Evolutionary conservation across 495 filamentous ascomycete species (phyloP).

Genomic region (Physcia stellaris): DNA sequence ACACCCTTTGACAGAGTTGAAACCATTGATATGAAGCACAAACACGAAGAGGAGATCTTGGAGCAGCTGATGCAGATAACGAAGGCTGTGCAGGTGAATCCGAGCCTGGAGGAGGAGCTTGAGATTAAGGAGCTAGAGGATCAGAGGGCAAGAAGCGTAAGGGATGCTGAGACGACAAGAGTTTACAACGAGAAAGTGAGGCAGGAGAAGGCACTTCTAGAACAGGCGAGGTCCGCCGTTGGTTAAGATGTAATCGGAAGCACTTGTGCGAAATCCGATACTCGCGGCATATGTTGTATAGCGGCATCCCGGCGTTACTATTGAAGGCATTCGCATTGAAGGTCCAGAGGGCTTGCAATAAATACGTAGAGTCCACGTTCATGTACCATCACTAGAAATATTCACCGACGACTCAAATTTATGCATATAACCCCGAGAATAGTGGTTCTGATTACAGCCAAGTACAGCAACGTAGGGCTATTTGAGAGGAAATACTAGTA

Average conservation of each 20-base stretch:
- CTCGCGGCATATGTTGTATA: too few relatives aligned
- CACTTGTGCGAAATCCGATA: conserved; percentile 16
- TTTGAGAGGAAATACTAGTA: too few relatives aligned
- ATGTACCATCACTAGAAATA: too few relatives aligned
- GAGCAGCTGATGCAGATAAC: conserved; percentile 53
- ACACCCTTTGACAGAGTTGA: conserved; percentile 24
- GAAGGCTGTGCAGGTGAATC: conserved; percentile 43
- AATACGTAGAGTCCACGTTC: too few relatives aligned
- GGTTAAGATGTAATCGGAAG: conserved; percentile 27
- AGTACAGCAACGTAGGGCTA: too few relatives aligned
- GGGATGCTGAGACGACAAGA: conserved; percentile 44
- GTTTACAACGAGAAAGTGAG: conserved; percentile 49
- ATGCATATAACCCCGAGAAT: too few relatives aligned
- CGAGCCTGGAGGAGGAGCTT: conserved; percentile 45
- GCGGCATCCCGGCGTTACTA: too few relatives aligned
- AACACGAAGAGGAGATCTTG: conserved; percentile 50
- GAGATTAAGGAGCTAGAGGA: conserved; percentile 47
- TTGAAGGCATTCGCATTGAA: too few relatives aligned
- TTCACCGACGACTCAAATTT: too few relatives aligned
- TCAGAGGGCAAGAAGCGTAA: conserved; percentile 31
- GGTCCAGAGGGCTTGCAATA: too few relatives aligned
- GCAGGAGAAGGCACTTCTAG: conserved; percentile 46
- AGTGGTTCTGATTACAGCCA: too few relatives aligned
- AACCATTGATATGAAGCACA: conserved; percentile 51
- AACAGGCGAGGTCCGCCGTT: conserved; percentile 36